Evolutionary conservation across 768 basidiomycete genomes (phyloP), one percentile per base, ranked within the genome.

Genomic region (Serendipita sp.): DNA sequence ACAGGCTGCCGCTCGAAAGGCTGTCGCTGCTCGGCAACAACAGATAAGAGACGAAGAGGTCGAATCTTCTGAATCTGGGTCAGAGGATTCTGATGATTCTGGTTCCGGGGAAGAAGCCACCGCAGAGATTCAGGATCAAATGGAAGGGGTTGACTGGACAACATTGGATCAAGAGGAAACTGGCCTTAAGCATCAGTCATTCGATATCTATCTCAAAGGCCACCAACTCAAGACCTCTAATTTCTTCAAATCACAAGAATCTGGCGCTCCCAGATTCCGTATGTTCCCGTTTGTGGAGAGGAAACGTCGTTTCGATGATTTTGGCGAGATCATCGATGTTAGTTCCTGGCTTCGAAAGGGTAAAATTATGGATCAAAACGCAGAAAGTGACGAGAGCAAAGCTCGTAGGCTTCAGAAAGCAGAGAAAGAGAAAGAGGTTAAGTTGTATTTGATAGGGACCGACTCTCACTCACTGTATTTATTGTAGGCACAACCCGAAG

Each of bases 271-370:
- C 67, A 78, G 96, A 62, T 98, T 89, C 73, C 80, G 95, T 67
- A 97, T 97, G 93, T 98, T 97, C 75, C 96, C 96, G 0, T 93
- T 91, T 68, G 83, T 95, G 33, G 95, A 98, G 75, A 87, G 90
- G 74, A 90, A 87, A 71, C 78, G 91, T 68, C 81, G 88, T 68
- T 89, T 98, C 23, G 96, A 99, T 71, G 90, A 89, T 68, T 99
- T 91, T 71, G 96, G 96, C 6, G 96, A 99, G 77, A 87, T 85
- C 8, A 78, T 98, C 62, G 96, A 98, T 73, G 87, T 98, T 3
- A 92, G 88, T 2, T 87, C 91, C 82, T 99, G 96, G 96, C 72
- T 98, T 65, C 79, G 91, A 66, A 90, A 91, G 70, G 90, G 93
- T 0, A 89, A 88, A 74, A 84, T 88, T 46, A 81, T 96, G 53